A percentile compares a stretch with the other conserved stretches of the same genome.
Conservation (phyloP, 768 basidiomycete species). For the Tricholoma sp. region DNA sequence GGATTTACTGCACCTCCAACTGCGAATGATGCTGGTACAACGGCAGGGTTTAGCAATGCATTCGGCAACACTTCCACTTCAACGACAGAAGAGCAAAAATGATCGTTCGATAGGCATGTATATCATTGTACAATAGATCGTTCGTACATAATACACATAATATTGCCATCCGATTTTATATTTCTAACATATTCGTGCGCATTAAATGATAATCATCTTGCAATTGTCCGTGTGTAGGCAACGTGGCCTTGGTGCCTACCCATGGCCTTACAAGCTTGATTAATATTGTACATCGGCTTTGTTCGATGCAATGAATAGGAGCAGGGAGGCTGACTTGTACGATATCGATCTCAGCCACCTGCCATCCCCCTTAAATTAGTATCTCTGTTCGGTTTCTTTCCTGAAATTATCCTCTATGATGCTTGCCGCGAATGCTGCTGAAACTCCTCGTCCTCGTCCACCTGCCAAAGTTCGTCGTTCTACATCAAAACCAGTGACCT, state of each 20-base stretch:
- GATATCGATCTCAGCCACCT: background rate
- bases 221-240: too few relatives aligned
- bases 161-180: background rate
- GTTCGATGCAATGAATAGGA: conserved; percentile 1
- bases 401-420: conserved; percentile 13
- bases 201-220: too few relatives aligned
- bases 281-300: background rate
- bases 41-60: conserved; percentile 5
- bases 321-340: conserved; percentile 2
- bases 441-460: conserved; percentile 64
- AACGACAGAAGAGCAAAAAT: conserved; percentile 23
- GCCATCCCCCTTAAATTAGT: background rate
- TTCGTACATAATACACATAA: background rate
- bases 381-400: background rate
- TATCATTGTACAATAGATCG: conserved; percentile 13
- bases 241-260: too few relatives aligned
- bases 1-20: conserved; percentile 22
- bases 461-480: conserved; percentile 63
- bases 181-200: background rate
- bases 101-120: conserved; percentile 6
- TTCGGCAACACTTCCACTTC: conserved; percentile 16
- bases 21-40: background rate
- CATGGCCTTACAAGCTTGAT: too few relatives aligned
- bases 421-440: conserved; percentile 29
- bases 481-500: conserved; percentile 24